A percentile compares a stretch with the other conserved stretches of the same genome.
Conservation (phyloP, 176 grass and related monocot genomes). For the Cymbopogon citratus region DNA sequence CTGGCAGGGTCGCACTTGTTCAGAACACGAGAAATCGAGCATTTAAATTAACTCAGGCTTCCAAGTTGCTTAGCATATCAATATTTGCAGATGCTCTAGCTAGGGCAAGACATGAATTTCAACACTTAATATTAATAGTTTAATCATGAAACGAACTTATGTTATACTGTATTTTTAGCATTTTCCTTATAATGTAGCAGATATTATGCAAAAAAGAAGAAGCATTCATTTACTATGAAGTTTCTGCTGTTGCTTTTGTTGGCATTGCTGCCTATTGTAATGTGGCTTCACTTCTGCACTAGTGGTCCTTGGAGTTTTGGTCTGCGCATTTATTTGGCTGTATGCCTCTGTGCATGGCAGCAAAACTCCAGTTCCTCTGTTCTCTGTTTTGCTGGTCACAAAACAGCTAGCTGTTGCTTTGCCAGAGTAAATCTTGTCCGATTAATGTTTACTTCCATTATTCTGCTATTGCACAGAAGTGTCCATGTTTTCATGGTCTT, state of each 20-base stretch:
- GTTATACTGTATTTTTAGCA: background rate
- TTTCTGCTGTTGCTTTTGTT: background rate
- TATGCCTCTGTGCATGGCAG: background rate
- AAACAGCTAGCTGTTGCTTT: background rate
- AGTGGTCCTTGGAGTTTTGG: background rate
- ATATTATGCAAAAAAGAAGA: background rate
- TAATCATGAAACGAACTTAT: background rate
- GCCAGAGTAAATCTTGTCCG: background rate
- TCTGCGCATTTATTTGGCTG: background rate
- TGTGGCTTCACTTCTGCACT: background rate
- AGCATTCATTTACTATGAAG: background rate
- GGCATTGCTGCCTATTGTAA: background rate
- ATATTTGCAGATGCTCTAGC: background rate
- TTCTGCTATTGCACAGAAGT: background rate
- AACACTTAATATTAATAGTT: background rate
- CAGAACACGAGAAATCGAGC: background rate
- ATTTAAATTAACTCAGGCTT: background rate
- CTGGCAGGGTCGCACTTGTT: background rate
- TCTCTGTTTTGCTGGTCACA: background rate
- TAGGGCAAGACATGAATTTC: background rate
- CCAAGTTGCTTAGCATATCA: background rate
- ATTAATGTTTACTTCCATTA: background rate
- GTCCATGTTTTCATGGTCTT: background rate
- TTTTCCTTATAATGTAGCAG: background rate
- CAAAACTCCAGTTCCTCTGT: slow-evolving; percentile 3